phyloP scores from a whole-genome alignment of 1,139 yeast species.

The Geotrichum bryndzae region DNA sequence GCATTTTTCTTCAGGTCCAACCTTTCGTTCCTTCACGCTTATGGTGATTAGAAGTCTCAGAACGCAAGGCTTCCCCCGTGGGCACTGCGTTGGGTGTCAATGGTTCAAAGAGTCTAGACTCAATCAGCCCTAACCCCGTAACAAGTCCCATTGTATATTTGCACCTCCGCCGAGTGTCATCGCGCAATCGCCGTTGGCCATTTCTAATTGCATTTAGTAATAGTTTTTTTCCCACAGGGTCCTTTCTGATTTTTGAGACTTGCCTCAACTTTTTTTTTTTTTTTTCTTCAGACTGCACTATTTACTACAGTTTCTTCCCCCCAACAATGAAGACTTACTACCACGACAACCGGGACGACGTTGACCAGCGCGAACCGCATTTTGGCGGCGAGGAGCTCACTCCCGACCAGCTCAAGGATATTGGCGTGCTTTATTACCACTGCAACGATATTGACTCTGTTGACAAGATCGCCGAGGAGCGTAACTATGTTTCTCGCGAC shows the following conservation, averaged over 20 bases:
- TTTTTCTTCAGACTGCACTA: background rate
- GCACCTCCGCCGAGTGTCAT: background rate
- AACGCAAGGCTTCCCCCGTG: no score
- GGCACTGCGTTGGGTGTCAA: no score
- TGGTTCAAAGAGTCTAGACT: background rate
- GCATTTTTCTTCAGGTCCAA: no score
- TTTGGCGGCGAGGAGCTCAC: constrained; percentile 59
- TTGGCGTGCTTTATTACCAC: constrained; percentile 69
- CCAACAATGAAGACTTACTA: constrained; percentile 49
- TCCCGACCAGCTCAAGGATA: constrained; percentile 42
- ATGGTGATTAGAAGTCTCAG: no score
- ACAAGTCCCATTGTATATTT: background rate
- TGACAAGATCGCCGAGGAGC: constrained; percentile 56
- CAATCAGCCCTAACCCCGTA: background rate
- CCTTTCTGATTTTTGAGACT: background rate
- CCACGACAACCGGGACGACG: constrained; percentile 60
- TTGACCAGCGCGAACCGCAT: constrained; percentile 65
- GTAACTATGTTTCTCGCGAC: constrained; percentile 79
- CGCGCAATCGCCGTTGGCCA: background rate
- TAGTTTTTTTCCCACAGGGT: background rate
- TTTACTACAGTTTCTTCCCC: background rate
- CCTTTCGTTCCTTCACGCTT: no score
- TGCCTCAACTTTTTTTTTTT: background rate
- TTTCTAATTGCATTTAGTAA: background rate
- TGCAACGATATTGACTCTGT: constrained; percentile 52